Base-by-base conservation (phyloP, 2,329 filamentous ascomycete species). In the Nemania bipapillata region DNA sequence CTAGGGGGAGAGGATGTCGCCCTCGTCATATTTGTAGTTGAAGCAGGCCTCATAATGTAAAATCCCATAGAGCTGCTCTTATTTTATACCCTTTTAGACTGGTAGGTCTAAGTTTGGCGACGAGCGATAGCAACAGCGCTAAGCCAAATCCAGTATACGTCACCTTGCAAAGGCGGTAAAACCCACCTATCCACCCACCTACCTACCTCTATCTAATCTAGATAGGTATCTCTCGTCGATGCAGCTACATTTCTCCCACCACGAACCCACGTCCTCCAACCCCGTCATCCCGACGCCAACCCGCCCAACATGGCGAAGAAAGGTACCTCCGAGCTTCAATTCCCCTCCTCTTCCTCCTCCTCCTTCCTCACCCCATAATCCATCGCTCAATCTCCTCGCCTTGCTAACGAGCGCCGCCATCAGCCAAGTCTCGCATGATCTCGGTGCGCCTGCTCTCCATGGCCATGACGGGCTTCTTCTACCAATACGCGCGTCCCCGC, bases 381-480 rank as follows among this genome's bases (percentile, higher is more conserved):
- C 54, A 35, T 50, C 40, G 22, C 17, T 53, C 20, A 9, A 24
- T 35, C 32, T 17, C 12, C 30, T 42, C 35, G 37, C n/a, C 2
- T 45, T 52, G 67, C 67, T 71, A 63, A 71, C 37, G 35, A 35
- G 56, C 28, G 28, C 11, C 53, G 3, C 56, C 32, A 63, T 55
- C 80, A 96, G 93, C 86, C 70, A 98, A 98, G 86, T 92, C 94
- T 79, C 93, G 96, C 80, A 91, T 95, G 74, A 91, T 99, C 80
- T 89, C 92, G 79, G 95, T 97, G 81, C 94, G 96, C 80, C 91
- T 99, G 74, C 86, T 99, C 80, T 97, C 94, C 72, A 99, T 99
- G 96, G 96, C 96, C 80, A 91, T 97, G 91, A 99, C 96, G 28
- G 96, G 96, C 78, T 99, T 94, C 87, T 99, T 95, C 86, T 94